A percentile compares a stretch with the other conserved stretches of the same genome.
These are phyloP conservation scores for Anisogramma anomala DNA, from an alignment of 2,329 filamentous ascomycete species.

Conservation along the genomic window DNA sequence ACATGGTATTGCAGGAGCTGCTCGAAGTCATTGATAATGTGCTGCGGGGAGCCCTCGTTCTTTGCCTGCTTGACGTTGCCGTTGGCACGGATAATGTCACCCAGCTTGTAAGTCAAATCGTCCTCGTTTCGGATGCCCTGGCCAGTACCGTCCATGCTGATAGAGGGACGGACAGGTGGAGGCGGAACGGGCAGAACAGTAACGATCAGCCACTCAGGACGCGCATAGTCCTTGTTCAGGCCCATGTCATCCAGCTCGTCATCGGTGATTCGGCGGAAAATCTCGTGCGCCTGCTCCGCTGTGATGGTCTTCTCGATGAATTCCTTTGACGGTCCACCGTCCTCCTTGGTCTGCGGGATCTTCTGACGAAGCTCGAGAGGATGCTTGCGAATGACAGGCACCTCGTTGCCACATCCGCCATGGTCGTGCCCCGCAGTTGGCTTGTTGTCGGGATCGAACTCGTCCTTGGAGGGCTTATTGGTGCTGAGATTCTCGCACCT, in stretches of 20 bases:
- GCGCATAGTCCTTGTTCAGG: slow-evolving; percentile 85
- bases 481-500: slow-evolving; percentile 70
- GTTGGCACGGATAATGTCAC: slow-evolving; percentile 96
- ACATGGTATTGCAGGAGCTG: slow-evolving; percentile 92
- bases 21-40: slow-evolving; percentile 86
- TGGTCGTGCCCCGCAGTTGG: slow-evolving; percentile 50
- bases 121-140: slow-evolving; percentile 92
- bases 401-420: slow-evolving; percentile 84
- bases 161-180: slow-evolving; percentile 89
- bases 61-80: slow-evolving; percentile 86
- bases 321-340: slow-evolving; percentile 47
- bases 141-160: slow-evolving; percentile 89
- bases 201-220: slow-evolving; percentile 96
- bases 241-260: slow-evolving; percentile 78
- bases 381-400: slow-evolving; percentile 79
- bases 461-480: slow-evolving; percentile 55
- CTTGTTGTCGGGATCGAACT: slow-evolving; percentile 50
- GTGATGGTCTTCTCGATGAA: slow-evolving; percentile 38
- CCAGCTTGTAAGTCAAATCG: slow-evolving; percentile 97
- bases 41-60: slow-evolving; percentile 79
- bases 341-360: slow-evolving; percentile 26
- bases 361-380: slow-evolving; percentile 61
- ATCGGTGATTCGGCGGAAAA: slow-evolving; percentile 75
- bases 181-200: slow-evolving; percentile 92
- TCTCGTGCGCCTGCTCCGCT: slow-evolving; percentile 74